phyloP scores from a whole-genome alignment of 306 rosid genomes.

The Lathyrus tuberosus region DNA sequence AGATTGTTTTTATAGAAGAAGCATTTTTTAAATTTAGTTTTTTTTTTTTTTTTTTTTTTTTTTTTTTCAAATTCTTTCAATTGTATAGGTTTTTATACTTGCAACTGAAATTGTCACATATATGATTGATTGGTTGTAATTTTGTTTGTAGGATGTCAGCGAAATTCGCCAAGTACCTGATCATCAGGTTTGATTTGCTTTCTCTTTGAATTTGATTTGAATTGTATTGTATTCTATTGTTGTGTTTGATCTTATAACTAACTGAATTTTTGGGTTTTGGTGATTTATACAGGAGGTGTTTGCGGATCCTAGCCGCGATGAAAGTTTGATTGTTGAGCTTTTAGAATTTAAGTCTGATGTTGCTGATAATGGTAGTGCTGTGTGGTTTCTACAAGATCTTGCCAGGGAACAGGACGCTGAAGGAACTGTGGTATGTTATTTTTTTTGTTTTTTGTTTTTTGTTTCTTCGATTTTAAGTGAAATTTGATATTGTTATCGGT shows the following conservation, averaged over 20 bases:
- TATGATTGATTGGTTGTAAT: not conserved
- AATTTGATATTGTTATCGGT: slow-evolving; percentile 20
- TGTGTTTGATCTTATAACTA: slow-evolving; percentile 5
- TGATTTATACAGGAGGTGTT: slow-evolving; percentile 62
- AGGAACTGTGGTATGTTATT: slow-evolving; percentile 63
- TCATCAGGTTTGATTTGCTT: slow-evolving; percentile 66
- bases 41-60: no score
- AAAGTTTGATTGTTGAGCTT: slow-evolving; percentile 84
- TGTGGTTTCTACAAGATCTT: slow-evolving; percentile 93
- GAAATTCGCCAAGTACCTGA: slow-evolving; percentile 79
- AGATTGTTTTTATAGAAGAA: not conserved
- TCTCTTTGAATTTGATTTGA: not conserved
- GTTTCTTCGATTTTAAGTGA: slow-evolving; percentile 6
- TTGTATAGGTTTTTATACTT: not conserved
- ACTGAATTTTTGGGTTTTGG: slow-evolving; percentile 16
- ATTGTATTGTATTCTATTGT: not conserved
- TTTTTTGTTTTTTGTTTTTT: slow-evolving; percentile 7
- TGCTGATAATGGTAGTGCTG: slow-evolving; percentile 77
- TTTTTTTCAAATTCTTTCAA: not conserved
- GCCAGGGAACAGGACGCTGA: slow-evolving; percentile 82
- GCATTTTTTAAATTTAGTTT: not conserved
- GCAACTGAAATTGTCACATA: not conserved
- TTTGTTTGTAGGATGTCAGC: slow-evolving; percentile 69
- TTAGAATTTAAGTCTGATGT: slow-evolving; percentile 70
- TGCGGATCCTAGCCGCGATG: slow-evolving; percentile 76